Base-by-base conservation (phyloP, 2,329 filamentous ascomycete species). In the Diaporthe sp. region DNA sequence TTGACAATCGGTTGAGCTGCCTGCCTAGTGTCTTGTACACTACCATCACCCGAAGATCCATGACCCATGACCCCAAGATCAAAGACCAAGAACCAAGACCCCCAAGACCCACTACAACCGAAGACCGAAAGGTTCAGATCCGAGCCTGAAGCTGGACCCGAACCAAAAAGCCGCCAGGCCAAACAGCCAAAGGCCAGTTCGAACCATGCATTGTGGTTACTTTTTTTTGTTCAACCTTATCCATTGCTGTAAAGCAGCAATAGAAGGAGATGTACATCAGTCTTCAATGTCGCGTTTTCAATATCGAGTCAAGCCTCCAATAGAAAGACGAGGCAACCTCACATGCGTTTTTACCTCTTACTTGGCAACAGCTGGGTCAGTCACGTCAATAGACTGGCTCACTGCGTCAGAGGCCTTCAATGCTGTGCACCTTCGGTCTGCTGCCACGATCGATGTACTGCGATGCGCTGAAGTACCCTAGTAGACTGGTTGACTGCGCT, bases 341-440 rank as follows among this genome's bases (percentile, higher is more conserved):
- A 2, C 28, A 25, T 35, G 6, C n/a, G 30, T 33, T 35, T 25
- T n/a, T 13, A 25, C 35, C 35, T 10, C 35, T n/a, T 60, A 38
- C 35, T 22, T 17, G n/a, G 57, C 10, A 5, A 38, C 38, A n/a
- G 33, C 22, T 52, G 28, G 64, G 47, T 54, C 13, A 54, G 50
- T 54, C 47, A 68, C 22, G 64, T 68, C 64, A 68, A 68, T 38
- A 54, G 33, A 40, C 64, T 52, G 22, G 13, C 33, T 68, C 8
- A 17, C 64, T 68, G n/a, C 30, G 45, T 54, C 33, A 22, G 30
- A 40, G 6, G 4, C 19, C 30, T 9, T n/a, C 17, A 30, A 13
- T 30, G 12, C 4, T 50, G 12, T 19, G 42, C 22, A 19, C 25
- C 45, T 61, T 19, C 28, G n/a, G n/a, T 47, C 40, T 35, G 28